A percentile compares a stretch with the other conserved stretches of the same genome.
Conservation (phyloP, 2,329 filamentous ascomycete species). For the Colletotrichum zoysiae region DNA sequence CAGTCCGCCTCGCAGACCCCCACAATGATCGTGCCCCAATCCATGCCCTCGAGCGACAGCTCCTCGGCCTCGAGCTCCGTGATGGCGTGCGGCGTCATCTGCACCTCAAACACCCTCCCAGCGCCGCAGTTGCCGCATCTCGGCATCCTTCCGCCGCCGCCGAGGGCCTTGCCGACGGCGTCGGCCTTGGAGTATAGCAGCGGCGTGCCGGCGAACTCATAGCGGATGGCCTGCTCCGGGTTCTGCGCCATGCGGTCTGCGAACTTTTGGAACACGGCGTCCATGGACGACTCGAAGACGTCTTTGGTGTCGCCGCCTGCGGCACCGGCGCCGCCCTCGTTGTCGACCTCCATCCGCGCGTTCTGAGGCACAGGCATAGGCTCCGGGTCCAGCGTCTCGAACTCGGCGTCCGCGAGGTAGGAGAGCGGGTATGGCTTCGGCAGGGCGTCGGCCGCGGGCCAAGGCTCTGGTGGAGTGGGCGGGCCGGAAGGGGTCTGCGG, state of each 20-base stretch:
- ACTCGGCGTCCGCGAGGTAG: slow-evolving; percentile 89
- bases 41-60: slow-evolving; percentile 85
- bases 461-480: slow-evolving; percentile 71
- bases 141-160: slow-evolving; percentile 67
- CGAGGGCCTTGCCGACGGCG: slow-evolving; percentile 75
- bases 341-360: slow-evolving; percentile 62
- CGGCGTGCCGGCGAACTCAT: slow-evolving; percentile 80
- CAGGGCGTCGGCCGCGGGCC: slow-evolving; percentile 76
- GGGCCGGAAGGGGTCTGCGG: slow-evolving; percentile 52
- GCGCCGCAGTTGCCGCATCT: slow-evolving; percentile 82
- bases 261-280: slow-evolving; percentile 83
- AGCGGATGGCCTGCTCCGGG: slow-evolving; percentile 84
- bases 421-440: slow-evolving; percentile 80
- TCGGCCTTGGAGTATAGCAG: slow-evolving; percentile 87
- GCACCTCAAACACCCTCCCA: slow-evolving; percentile 86
- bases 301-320: slow-evolving; percentile 65
- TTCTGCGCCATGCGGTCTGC: slow-evolving; percentile 83
- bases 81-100: slow-evolving; percentile 92
- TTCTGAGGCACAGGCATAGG: slow-evolving; percentile 65
- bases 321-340: slow-evolving; percentile 50
- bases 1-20: slow-evolving; percentile 89
- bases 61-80: slow-evolving; percentile 86
- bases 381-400: slow-evolving; percentile 81
- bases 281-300: slow-evolving; percentile 80
- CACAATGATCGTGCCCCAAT: slow-evolving; percentile 94